phyloP scores from a whole-genome alignment of 805 yeast genomes.

The Monosporozyma solicola region DNA sequence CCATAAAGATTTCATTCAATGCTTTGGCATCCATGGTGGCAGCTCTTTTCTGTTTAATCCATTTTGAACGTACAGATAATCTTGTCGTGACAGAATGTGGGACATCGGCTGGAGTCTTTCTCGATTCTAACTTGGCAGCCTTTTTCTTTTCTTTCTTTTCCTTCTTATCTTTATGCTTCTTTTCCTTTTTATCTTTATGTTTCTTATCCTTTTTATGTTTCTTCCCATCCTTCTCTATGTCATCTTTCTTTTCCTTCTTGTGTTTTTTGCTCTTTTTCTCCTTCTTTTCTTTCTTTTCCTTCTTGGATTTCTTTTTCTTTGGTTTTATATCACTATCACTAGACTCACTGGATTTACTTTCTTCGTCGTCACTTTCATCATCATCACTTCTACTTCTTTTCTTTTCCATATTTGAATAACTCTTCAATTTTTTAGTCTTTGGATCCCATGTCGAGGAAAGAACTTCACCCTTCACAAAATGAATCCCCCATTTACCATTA shows the following conservation, averaged over 20 bases:
- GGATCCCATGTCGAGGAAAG: conserved; percentile 77
- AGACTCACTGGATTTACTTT: conserved; percentile 2
- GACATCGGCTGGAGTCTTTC: conserved; percentile 16
- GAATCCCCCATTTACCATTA: conserved; percentile 84
- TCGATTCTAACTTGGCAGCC: conserved; percentile 20
- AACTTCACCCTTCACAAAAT: conserved; percentile 78
- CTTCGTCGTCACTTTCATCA: conserved; percentile 9
- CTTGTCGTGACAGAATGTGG: conserved; percentile 40
- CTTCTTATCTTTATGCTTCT: conserved; percentile 24
- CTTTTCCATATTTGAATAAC: conserved; percentile 22
- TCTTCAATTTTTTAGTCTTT: conserved; percentile 35
- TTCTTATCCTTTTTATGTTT: conserved; percentile 25
- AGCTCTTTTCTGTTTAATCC: conserved; percentile 84
- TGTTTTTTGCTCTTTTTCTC: conserved; percentile 21
- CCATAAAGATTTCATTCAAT: conserved; percentile 88
- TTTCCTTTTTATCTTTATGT: conserved; percentile 26
- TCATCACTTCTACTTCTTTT: conserved; percentile 27
- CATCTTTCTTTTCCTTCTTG: conserved; percentile 23
- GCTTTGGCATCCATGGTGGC: conserved; percentile 87
- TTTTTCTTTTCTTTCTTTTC: conserved; percentile 23
- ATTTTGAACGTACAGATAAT: conserved; percentile 70
- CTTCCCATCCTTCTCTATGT: conserved; percentile 25
- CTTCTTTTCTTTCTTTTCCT: conserved; percentile 26
- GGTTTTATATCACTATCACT: conserved; percentile 13
- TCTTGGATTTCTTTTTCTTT: conserved; percentile 21